phyloP scores from a whole-genome alignment of 306 rosid genomes.

The Cucurbita argyrosperma region DNA sequence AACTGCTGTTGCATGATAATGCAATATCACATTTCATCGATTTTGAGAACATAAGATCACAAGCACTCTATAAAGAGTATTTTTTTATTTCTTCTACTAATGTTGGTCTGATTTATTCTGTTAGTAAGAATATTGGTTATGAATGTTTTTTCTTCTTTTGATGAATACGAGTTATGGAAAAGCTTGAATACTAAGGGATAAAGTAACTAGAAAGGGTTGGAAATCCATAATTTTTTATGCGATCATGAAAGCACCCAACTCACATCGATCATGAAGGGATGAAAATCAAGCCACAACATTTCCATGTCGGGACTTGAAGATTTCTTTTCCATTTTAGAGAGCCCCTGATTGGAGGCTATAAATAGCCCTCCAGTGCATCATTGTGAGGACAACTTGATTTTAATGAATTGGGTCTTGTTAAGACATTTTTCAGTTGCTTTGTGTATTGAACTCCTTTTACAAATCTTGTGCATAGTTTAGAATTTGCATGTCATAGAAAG shows the following conservation, averaged over 20 bases:
- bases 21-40: background rate
- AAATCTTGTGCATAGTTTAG: background rate
- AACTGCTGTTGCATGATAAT: background rate
- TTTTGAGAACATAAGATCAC: background rate
- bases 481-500: background rate
- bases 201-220: background rate
- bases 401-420: background rate
- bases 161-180: too few species aligned
- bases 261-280: background rate
- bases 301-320: background rate
- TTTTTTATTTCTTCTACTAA: background rate
- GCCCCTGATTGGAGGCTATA: background rate
- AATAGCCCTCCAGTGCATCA: background rate
- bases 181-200: background rate
- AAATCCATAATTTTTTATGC: background rate
- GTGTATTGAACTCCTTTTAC: background rate
- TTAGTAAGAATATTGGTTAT: background rate
- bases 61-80: background rate
- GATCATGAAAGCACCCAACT: background rate
- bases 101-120: background rate
- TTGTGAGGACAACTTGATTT: background rate
- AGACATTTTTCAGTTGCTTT: background rate
- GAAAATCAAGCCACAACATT: background rate
- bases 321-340: background rate
- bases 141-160: background rate